These are phyloP conservation scores for Naganishia sp. DNA, from an alignment of 1,284 basidiomycete genomes.

Conservation along the genomic window DNA sequence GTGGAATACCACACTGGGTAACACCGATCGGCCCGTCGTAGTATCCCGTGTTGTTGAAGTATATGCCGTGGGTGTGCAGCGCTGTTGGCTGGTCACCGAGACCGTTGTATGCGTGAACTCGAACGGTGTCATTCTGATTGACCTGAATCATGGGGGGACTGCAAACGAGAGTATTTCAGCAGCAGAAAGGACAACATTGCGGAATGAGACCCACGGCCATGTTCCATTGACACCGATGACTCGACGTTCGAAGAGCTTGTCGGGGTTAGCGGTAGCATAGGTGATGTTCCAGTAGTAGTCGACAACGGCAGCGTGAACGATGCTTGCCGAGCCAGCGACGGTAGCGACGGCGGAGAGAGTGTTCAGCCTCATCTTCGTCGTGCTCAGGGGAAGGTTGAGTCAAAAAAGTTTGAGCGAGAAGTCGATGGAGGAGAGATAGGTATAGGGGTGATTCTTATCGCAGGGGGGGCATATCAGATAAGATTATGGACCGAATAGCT, in stretches of 20 bases:
- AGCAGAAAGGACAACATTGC: neutral
- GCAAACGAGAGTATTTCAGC: constrained; percentile 4
- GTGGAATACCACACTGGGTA: constrained; percentile 86
- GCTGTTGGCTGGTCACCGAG: constrained; percentile 57
- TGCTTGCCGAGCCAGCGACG: neutral
- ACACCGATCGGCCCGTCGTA: constrained; percentile 82
- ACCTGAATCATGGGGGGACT: constrained; percentile 78
- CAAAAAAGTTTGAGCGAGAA: neutral
- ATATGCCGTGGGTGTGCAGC: constrained; percentile 86
- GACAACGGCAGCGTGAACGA: constrained; percentile 44
- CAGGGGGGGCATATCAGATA: constrained; percentile 23
- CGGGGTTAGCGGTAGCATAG: constrained; percentile 53
- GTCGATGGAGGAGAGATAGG: neutral
- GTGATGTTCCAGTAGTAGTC: constrained; percentile 56
- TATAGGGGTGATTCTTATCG: neutral
- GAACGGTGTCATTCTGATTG: constrained; percentile 68
- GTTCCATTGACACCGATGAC: constrained; percentile 84
- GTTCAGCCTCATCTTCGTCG: constrained; percentile 2
- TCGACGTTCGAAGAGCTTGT: constrained; percentile 61
- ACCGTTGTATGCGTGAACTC: constrained; percentile 71
- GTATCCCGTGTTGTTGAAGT: constrained; percentile 80
- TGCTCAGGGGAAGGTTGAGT: no score
- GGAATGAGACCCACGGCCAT: constrained; percentile 73
- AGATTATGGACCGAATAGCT: constrained; percentile 15
- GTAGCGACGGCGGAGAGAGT: constrained; percentile 3